Base-by-base conservation (phyloP, 1,139 yeast genomes). In the Nadsonia starkeyi-henricii region DNA sequence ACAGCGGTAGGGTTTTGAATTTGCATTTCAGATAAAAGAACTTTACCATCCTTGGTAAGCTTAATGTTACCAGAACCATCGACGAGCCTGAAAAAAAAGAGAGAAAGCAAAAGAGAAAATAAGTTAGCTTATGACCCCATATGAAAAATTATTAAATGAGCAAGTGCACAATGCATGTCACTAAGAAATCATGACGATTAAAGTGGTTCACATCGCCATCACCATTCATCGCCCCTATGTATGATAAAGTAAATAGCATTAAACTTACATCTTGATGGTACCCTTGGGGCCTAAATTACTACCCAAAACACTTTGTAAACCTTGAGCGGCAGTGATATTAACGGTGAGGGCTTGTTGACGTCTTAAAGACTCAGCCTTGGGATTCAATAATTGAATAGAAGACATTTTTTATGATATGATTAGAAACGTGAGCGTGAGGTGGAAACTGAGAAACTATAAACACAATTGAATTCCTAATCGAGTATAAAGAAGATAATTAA, bases 1-100 rank as follows among this genome's bases (percentile, higher is more conserved):
- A 91, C 95, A 0, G 99, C 99, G 2, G 99, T 93, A n/a, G 99
- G 99, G 57, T 91, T 91, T 66, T 91, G 97, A 65, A 91, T 93
- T 68, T 93, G 99, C 99, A 91, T 91, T 63, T 91, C 98, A 28
- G 86, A 78, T 53, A 91, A 71, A 54, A 91, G 72, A 15, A 93
- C 97, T 62, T 91, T 89, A 51, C 99, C 99, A 66, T 91, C 99
- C 64, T 91, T 91, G 52, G 99, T 91, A 59, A 91, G 77, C 68
- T 91, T 93, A 65, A 91, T 83, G 60, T 82, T 81, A 39, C 99
- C 99, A 2, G 96, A 81, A 55, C 99, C 98, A 64, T 91, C 98
- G 48, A 91, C 99, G 52, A 91, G 65, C 49, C 49, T 47, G 44
- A 13, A 33, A 33, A n/a, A 9, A 9, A 23, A 23, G 28, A 23